Conservation (phyloP, 441 rosid species). For the Populus hybrid region DNA sequence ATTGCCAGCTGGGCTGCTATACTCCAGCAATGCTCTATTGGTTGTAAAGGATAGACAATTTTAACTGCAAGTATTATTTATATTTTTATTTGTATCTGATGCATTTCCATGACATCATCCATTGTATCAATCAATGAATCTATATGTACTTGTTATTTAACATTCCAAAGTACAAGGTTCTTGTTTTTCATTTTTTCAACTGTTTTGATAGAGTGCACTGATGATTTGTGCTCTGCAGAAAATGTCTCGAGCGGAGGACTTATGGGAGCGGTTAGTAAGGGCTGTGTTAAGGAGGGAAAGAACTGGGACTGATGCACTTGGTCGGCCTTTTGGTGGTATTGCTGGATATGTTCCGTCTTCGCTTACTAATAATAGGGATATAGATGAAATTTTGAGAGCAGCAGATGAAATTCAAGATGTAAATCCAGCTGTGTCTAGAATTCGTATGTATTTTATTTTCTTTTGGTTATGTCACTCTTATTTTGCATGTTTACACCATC, state of each 20-base stretch:
- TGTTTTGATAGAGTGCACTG: background rate
- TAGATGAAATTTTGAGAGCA: slow-evolving; percentile 87
- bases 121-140: background rate
- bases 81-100: background rate
- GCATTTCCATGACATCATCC: background rate
- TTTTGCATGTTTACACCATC: background rate
- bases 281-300: slow-evolving; percentile 79
- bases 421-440: slow-evolving; percentile 80
- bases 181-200: background rate
- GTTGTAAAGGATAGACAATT: background rate
- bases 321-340: slow-evolving; percentile 56
- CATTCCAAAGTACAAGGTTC: background rate
- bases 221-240: slow-evolving; percentile 9
- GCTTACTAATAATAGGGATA: slow-evolving; percentile 73
- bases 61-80: background rate
- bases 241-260: slow-evolving; percentile 79
- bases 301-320: slow-evolving; percentile 47
- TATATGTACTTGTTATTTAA: background rate
- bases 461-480: background rate
- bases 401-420: slow-evolving; percentile 97
- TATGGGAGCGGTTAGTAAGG: slow-evolving; percentile 86
- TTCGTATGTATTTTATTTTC: slow-evolving; percentile 43
- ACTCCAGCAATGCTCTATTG: background rate
- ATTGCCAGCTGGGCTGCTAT: background rate
- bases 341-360: slow-evolving; percentile 88